These are phyloP conservation scores for Cadophora sp. DNA, from an alignment of 2,329 filamentous ascomycete genomes.

Conservation along the genomic window DNA sequence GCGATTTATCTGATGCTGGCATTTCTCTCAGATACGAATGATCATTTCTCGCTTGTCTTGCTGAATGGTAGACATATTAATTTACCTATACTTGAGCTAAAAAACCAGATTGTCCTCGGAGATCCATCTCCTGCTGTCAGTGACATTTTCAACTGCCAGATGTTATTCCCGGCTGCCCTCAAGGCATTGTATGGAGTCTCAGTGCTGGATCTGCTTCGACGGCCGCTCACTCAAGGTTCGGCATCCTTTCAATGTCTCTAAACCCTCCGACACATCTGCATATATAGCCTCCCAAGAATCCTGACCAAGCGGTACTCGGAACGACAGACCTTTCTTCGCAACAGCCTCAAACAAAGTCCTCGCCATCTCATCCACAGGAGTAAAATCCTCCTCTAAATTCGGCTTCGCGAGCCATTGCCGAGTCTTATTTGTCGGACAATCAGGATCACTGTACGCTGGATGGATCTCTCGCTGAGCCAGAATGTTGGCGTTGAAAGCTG, in stretches of 20 bases:
- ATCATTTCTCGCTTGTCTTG: not conserved
- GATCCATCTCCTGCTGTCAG: too few species aligned
- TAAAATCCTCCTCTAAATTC: not conserved
- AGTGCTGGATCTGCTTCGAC: not conserved
- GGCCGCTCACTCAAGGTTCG: not conserved
- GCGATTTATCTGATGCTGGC: not conserved
- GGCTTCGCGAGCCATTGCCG: not conserved
- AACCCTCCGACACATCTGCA: not conserved
- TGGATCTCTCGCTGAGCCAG: not conserved
- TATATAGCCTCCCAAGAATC: not conserved
- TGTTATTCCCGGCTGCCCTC: too few species aligned
- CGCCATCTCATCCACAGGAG: not conserved
- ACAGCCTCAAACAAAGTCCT: not conserved
- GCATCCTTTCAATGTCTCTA: not conserved
- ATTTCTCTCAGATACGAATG: not conserved
- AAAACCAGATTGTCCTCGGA: too few species aligned
- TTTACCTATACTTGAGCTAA: not conserved
- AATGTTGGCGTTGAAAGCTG: not conserved
- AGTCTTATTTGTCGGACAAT: not conserved
- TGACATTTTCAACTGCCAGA: not conserved
- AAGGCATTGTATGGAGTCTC: too few species aligned
- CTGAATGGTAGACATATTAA: not conserved
- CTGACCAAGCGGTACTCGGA: not conserved
- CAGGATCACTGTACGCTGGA: not conserved
- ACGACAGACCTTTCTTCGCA: not conserved